Evolutionary conservation across 1,139 yeast genomes (phyloP).

Genomic region (Diutina catenulata): DNA sequence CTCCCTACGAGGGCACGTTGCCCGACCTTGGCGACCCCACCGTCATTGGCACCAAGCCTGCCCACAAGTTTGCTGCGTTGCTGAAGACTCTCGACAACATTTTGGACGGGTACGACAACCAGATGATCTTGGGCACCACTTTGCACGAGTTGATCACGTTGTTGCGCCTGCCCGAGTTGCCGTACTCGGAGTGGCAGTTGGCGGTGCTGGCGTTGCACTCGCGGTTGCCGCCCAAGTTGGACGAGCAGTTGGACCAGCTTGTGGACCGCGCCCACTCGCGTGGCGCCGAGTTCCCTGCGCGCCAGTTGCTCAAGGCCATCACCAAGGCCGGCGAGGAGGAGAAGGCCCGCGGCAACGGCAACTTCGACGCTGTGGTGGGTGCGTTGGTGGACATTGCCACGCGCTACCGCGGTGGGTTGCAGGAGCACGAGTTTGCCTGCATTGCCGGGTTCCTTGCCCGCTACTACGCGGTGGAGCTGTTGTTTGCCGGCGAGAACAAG

Average conservation of each 20-base stretch:
- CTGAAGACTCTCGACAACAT: constrained; percentile 61
- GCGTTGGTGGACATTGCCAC: constrained; percentile 66
- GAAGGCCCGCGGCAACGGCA: constrained; percentile 24
- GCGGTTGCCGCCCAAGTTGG: constrained; percentile 71
- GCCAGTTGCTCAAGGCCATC: constrained; percentile 55
- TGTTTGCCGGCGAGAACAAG: constrained; percentile 62
- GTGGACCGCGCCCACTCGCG: constrained; percentile 60
- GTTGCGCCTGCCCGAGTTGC: constrained; percentile 69
- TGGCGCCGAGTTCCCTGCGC: constrained; percentile 85
- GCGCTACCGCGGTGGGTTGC: constrained; percentile 63
- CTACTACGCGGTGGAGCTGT: constrained; percentile 65
- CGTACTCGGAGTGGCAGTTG: constrained; percentile 85
- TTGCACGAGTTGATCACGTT: constrained; percentile 61
- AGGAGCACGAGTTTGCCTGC: constrained; percentile 72
- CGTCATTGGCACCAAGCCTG: constrained; percentile 74
- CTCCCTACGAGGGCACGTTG: constrained; percentile 88
- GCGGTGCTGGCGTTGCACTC: constrained; percentile 87
- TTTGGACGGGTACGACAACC: constrained; percentile 86
- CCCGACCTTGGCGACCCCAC: constrained; percentile 82
- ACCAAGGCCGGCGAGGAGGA: constrained; percentile 44
- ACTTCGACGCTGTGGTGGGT: constrained; percentile 46
- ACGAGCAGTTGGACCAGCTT: constrained; percentile 49
- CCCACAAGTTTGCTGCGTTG: constrained; percentile 55
- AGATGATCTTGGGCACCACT: constrained; percentile 80
- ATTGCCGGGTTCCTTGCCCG: constrained; percentile 59